These are phyloP conservation scores for Clitoria ternatea DNA, from an alignment of 306 rosid species.

Conservation along the genomic window DNA sequence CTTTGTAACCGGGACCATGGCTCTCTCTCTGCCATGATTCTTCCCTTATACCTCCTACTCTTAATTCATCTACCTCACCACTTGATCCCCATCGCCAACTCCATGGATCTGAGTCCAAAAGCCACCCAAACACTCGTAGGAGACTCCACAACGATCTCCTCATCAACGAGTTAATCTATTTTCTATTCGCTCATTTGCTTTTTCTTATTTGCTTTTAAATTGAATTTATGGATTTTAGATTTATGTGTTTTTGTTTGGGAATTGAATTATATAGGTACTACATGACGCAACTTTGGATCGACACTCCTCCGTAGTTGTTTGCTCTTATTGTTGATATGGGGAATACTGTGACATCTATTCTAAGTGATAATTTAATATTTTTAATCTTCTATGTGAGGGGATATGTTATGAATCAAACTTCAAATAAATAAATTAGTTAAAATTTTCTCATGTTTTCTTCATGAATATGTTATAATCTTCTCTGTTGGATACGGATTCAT, in stretches of 20 bases:
- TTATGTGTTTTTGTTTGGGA: background rate
- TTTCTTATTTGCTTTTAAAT: background rate
- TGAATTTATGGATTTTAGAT: background rate
- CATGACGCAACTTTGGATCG: slow-evolving; percentile 89
- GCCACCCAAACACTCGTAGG: slow-evolving; percentile 78
- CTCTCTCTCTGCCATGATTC: slow-evolving; percentile 57
- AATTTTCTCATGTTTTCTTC: no score
- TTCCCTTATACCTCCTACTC: slow-evolving; percentile 66
- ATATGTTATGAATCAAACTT: no score
- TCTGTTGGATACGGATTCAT: no score
- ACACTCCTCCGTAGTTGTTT: slow-evolving; percentile 88
- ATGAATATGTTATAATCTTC: no score
- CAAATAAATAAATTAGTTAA: no score
- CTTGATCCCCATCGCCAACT: slow-evolving; percentile 61
- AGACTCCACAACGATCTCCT: slow-evolving; percentile 93
- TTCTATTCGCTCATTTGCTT: background rate
- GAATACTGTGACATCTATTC: slow-evolving; percentile 92
- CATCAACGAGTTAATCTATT: slow-evolving; percentile 56
- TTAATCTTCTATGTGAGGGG: no score
- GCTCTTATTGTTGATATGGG: slow-evolving; percentile 96
- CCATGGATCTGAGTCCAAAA: slow-evolving; percentile 48
- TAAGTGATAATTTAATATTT: no score
- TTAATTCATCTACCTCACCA: slow-evolving; percentile 36
- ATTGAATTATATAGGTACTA: slow-evolving; percentile 53
- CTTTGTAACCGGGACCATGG: slow-evolving; percentile 26